Conservation (phyloP, 441 rosid genomes). For the Theobroma grandiflorum region DNA sequence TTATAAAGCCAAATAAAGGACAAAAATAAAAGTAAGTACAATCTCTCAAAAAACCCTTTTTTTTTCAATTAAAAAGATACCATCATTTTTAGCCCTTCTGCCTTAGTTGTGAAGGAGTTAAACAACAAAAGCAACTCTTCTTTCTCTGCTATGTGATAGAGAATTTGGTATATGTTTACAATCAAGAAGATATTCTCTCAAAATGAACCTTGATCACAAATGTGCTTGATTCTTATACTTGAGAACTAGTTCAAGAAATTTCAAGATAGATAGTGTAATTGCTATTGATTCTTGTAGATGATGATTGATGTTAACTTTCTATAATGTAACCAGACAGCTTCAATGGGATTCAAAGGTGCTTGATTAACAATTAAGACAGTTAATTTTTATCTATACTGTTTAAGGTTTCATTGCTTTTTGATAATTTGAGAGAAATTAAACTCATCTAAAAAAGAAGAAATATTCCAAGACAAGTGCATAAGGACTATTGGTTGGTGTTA, state of each 20-base stretch:
- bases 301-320: background rate
- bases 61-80: conserved; percentile 42
- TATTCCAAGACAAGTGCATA: conserved; percentile 30
- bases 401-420: background rate
- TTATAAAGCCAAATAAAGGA: conserved; percentile 23
- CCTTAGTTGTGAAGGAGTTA: conserved; percentile 50
- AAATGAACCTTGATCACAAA: background rate
- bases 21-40: conserved; percentile 19
- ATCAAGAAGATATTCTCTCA: conserved; percentile 18
- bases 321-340: background rate
- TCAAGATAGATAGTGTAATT: background rate
- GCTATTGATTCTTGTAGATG: background rate
- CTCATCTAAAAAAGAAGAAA: conserved; percentile 10
- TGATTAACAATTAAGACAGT: background rate
- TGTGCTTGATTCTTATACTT: conserved; percentile 11
- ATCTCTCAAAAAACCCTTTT: conserved; percentile 24
- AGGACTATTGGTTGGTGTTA: conserved; percentile 14
- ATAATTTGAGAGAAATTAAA: conserved; percentile 29
- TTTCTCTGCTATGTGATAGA: background rate
- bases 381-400: background rate
- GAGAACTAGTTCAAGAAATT: conserved; percentile 7
- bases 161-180: background rate
- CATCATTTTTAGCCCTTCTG: conserved; percentile 27
- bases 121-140: conserved; percentile 15
- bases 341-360: background rate